phyloP scores from a whole-genome alignment of 2,329 filamentous ascomycete genomes.

The Raffaelea albimanens region DNA sequence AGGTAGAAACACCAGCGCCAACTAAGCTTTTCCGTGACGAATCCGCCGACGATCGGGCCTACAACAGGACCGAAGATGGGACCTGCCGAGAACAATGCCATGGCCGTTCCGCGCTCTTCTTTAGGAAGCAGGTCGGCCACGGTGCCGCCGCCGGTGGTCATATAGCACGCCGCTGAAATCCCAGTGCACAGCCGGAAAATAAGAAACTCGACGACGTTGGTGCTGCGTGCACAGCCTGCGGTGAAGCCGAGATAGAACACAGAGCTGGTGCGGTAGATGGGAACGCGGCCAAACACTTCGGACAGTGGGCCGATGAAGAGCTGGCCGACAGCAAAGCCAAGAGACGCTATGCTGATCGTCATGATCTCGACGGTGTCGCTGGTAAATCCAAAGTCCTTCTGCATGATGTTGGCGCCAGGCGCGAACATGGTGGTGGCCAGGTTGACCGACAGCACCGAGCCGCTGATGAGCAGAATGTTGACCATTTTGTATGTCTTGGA shows the following conservation, averaged over 20 bases:
- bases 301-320: conserved; percentile 47
- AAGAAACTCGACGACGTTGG: conserved; percentile 38
- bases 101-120: conserved; percentile 46
- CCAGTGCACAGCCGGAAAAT: conserved; percentile 54
- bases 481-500: background rate
- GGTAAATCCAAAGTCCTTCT: conserved; percentile 48
- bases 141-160: conserved; percentile 60
- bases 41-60: conserved; percentile 34
- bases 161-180: conserved; percentile 52
- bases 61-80: conserved; percentile 31
- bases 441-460: background rate
- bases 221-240: conserved; percentile 41
- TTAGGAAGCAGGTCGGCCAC: conserved; percentile 53
- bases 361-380: conserved; percentile 47
- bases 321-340: conserved; percentile 52
- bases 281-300: conserved; percentile 45
- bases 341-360: conserved; percentile 57
- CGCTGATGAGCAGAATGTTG: conserved; percentile 2
- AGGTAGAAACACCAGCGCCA: conserved; percentile 42
- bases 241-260: conserved; percentile 31
- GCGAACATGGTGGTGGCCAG: conserved; percentile 46
- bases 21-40: conserved; percentile 27
- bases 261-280: conserved; percentile 30
- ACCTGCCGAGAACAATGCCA: conserved; percentile 34
- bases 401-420: conserved; percentile 52